Percentiles rank a stretch among this genome's conserved stretches.
phyloP scores from a whole-genome alignment of 2,329 filamentous ascomycete genomes.

The Ustulina deusta region DNA sequence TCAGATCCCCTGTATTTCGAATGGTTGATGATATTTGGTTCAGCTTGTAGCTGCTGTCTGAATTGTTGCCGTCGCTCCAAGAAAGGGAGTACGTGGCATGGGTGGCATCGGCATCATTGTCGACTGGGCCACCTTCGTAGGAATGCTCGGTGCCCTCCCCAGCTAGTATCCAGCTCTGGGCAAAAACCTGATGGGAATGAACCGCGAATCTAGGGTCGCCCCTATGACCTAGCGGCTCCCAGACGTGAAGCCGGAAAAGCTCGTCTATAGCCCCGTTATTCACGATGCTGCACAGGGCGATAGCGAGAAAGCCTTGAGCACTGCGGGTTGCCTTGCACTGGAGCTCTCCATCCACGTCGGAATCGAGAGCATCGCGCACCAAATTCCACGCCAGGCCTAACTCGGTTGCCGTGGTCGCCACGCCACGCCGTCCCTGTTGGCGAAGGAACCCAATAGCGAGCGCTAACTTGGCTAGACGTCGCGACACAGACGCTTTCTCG shows the following conservation, averaged over 20 bases:
- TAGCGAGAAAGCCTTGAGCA: constrained; percentile 52
- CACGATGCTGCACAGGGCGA: constrained; percentile 53
- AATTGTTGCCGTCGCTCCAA: neutral
- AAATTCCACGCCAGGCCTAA: no score
- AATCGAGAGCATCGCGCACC: no score
- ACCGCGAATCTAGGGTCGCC: constrained; percentile 47
- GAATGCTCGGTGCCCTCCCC: constrained; percentile 49
- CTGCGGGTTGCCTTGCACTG: constrained; percentile 39
- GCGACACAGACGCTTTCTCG: no score
- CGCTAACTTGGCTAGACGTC: no score
- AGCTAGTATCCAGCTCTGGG: constrained; percentile 54
- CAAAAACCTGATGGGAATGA: constrained; percentile 53
- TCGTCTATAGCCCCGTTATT: constrained; percentile 48
- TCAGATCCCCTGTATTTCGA: constrained; percentile 44
- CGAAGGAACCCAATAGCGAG: no score
- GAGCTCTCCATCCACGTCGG: no score
- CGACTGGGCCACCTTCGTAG: constrained; percentile 31
- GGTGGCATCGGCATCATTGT: constrained; percentile 9
- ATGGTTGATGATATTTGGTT: constrained; percentile 21
- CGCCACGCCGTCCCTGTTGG: no score
- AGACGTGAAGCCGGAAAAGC: constrained; percentile 52
- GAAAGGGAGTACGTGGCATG: neutral
- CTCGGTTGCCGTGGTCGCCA: no score
- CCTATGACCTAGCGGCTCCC: constrained; percentile 49
- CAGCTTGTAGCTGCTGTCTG: constrained; percentile 43